A percentile compares a stretch with the other conserved stretches of the same genome.
phyloP scores from a whole-genome alignment of 768 basidiomycete species.

The Macrocybe gigantea region DNA sequence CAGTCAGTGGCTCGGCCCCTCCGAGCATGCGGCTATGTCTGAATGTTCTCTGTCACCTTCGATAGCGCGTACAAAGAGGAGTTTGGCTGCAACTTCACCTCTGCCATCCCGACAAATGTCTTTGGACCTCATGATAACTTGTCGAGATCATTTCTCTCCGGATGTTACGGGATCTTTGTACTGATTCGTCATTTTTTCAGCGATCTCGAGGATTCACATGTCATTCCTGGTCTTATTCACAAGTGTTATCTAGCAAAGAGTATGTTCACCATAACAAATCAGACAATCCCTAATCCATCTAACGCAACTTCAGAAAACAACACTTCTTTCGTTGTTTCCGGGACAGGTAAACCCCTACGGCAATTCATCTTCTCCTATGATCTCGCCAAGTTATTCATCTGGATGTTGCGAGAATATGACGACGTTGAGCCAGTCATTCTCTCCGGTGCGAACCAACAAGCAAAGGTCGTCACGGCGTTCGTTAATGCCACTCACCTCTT shows the following conservation, averaged over 20 bases:
- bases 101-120: constrained; percentile 96
- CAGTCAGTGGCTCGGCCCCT: constrained; percentile 46
- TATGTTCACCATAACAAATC: constrained; percentile 21
- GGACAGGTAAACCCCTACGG: constrained; percentile 89
- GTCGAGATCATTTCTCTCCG: constrained; percentile 29
- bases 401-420: constrained; percentile 86
- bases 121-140: constrained; percentile 96
- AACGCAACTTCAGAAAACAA: constrained; percentile 51
- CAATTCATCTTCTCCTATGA: constrained; percentile 98
- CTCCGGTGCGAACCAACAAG: constrained; percentile 46
- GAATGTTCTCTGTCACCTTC: too few species aligned
- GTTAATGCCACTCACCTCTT: background rate
- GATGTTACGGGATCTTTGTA: background rate
- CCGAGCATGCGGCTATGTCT: background rate
- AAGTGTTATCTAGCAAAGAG: constrained; percentile 91
- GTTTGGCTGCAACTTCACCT: constrained; percentile 91
- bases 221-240: constrained; percentile 91
- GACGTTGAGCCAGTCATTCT: constrained; percentile 92
- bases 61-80: constrained; percentile 93
- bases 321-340: constrained; percentile 82
- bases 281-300: constrained; percentile 2
- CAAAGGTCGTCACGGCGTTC: too few species aligned
- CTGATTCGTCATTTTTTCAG: constrained; percentile 30
- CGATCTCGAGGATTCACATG: constrained; percentile 86
- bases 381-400: constrained; percentile 92